Percentiles rank a stretch among this genome's conserved stretches.
Conservation (phyloP, 176 grass and related monocot species). For the Oryza nivara region DNA sequence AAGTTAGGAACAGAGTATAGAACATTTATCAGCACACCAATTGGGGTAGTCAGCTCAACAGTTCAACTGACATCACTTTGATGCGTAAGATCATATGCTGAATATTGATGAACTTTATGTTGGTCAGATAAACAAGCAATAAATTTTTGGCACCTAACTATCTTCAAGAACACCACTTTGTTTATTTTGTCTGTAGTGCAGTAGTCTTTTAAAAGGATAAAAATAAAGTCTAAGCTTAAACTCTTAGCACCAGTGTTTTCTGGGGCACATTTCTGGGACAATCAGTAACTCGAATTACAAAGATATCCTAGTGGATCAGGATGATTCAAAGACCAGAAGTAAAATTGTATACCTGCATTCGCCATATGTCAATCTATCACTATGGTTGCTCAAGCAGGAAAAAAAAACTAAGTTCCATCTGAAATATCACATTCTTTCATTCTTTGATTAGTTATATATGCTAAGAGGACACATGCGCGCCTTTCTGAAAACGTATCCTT, state of each 20-base stretch:
- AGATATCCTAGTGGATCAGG: neutral
- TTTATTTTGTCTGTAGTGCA: neutral
- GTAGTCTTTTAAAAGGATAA: neutral
- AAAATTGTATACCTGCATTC: neutral
- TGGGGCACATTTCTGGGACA: neutral
- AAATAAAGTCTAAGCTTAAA: neutral
- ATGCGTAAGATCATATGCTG: neutral
- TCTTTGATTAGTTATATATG: neutral
- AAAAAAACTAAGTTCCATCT: neutral
- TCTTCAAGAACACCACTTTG: neutral
- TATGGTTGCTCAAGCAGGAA: neutral
- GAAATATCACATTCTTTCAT: conserved; percentile 2
- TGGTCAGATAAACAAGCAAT: neutral
- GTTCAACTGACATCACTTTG: too few relatives aligned
- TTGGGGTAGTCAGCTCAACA: too few relatives aligned
- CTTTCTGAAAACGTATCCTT: neutral
- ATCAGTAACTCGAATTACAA: neutral
- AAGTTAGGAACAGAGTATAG: too few relatives aligned
- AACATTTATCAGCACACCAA: too few relatives aligned
- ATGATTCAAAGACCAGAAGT: neutral
- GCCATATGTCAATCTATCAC: neutral
- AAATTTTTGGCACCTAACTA: neutral
- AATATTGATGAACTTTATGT: neutral
- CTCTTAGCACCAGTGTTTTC: neutral
- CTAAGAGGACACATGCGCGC: neutral